phyloP scores from a whole-genome alignment of 2,329 filamentous ascomycete species.

The Exophiala xenobiotica region DNA sequence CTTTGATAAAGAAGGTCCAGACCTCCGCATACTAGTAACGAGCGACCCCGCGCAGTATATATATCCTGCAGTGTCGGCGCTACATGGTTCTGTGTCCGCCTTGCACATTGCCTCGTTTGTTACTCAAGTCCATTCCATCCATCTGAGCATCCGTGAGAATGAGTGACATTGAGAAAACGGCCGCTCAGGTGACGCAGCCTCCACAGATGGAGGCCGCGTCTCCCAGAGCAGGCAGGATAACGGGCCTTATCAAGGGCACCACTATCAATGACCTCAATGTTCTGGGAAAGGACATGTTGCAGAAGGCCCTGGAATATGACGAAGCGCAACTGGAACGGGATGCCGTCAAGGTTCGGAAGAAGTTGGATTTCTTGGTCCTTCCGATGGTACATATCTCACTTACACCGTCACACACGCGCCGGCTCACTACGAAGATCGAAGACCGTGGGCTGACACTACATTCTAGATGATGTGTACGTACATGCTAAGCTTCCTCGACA shows the following conservation, averaged over 20 bases:
- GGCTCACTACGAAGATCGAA: no score
- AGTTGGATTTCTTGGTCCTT: conserved; percentile 40
- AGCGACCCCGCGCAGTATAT: no score
- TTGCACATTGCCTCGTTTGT: no score
- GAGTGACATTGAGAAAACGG: not conserved
- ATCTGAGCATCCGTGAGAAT: not conserved
- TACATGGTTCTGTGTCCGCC: no score
- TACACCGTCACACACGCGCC: conserved; percentile 2
- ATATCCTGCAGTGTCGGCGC: no score
- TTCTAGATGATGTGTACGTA: conserved; percentile 39
- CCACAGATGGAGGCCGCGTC: not conserved
- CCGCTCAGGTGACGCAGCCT: conserved; percentile 6
- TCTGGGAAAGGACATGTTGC: conserved; percentile 31
- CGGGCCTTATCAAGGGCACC: conserved; percentile 18
- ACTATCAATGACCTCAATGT: conserved; percentile 28
- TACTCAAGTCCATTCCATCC: no score
- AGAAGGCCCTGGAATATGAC: conserved; percentile 39
- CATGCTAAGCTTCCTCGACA: conserved; percentile 38
- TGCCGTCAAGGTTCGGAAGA: conserved; percentile 36
- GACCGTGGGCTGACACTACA: not conserved
- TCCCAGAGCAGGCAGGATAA: not conserved
- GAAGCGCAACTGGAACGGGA: conserved; percentile 37
- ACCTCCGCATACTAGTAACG: no score
- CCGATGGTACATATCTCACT: no score
- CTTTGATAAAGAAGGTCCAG: no score